Base-by-base conservation (phyloP, 768 basidiomycete species). In the Hygrocybe punicea region DNA sequence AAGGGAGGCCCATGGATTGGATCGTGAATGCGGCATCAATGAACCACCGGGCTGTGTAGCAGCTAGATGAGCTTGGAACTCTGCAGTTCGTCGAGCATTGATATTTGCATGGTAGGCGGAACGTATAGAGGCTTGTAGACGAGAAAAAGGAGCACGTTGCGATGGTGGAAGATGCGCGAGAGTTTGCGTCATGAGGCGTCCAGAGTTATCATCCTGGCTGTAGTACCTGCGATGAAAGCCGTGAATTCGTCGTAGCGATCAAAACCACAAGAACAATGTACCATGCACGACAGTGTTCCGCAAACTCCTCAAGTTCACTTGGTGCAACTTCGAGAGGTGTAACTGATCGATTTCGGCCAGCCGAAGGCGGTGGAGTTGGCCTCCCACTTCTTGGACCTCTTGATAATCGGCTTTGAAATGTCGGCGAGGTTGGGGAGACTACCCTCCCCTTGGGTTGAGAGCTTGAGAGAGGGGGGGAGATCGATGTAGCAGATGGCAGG, bases 111-210 rank as follows among this genome's bases (percentile, higher is more conserved):
- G 93, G 65, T 87, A 94, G 45, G 86, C 85, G 39, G 91, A 85
- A 42, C 93, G 85, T 24, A 94, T 86, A 17, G 89, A 89, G 1
- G 92, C 87, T 69, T 96, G 93, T 17, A 95, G 71, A 57, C 90
- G 85, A 19, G 91, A 87, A 69, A 88, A 96, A 1, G 90, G 87
- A 8, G 93, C 91, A 56, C 90, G 86, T 62, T 95, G 92, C 1
- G 89, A 85, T 2, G 91, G 83, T 6, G 88, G 87, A 3, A 93
- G 79, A 34, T 85, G 86, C 45, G 90, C 81, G 46, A 96, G 76
- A 3, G 85, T 91, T 61, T 91, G 86, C 13, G 89, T 88, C 85
- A 96, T 93, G 59, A 81, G 75, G 48, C 84, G 84, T 24, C 90
- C 87, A 17, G 91, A 81, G 62, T 84, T 79, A 63, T 89, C 85